A percentile compares a stretch with the other conserved stretches of the same genome.
Conservation (phyloP, 257 asterid species). For the Capsicum rhomboideum region DNA sequence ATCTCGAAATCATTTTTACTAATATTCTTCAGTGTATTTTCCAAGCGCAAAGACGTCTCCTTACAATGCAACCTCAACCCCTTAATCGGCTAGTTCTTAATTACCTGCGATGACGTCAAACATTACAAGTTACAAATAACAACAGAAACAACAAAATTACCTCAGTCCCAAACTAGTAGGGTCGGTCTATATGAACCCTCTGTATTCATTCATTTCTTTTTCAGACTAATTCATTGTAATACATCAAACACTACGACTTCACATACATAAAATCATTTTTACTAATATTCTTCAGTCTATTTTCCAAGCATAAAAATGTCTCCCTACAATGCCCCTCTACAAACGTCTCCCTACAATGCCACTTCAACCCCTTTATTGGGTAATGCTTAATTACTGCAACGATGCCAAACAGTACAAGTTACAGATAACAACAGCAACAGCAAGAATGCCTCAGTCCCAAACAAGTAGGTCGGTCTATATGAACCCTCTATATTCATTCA, state of each 20-base stretch:
- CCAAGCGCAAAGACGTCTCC: background rate
- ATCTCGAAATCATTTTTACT: slow-evolving; percentile 69
- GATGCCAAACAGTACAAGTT: too few species aligned
- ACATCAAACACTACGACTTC: background rate
- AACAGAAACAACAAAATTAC: background rate
- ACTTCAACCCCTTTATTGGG: too few species aligned
- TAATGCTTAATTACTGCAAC: too few species aligned
- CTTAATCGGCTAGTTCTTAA: background rate
- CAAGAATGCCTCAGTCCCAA: background rate
- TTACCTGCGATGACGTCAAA: background rate
- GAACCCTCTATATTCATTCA: background rate
- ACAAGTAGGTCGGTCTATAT: background rate
- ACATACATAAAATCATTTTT: background rate
- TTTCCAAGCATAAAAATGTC: too few species aligned
- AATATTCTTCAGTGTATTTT: slow-evolving; percentile 9
- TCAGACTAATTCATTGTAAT: background rate
- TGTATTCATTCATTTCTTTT: background rate
- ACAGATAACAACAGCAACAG: too few species aligned
- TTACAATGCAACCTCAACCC: background rate
- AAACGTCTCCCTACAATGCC: too few species aligned
- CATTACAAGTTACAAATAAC: background rate
- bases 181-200: background rate
- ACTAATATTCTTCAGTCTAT: too few species aligned
- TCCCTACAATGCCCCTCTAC: too few species aligned
- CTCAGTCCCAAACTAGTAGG: background rate